These are phyloP conservation scores for Lactuca saligna DNA, from an alignment of 129 eudicot species.

Conservation along the genomic window DNA sequence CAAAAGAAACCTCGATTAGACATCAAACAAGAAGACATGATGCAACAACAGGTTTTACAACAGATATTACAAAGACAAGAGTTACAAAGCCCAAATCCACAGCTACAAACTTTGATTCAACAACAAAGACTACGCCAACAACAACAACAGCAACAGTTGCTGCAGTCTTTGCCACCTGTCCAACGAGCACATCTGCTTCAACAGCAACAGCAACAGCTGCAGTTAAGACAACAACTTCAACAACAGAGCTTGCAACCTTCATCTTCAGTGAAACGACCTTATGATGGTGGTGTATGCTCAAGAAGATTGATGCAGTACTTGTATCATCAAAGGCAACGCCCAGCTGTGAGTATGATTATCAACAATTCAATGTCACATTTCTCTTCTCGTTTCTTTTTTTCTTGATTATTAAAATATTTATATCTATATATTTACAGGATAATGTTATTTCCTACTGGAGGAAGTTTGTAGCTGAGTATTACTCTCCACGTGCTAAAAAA, in stretches of 20 bases:
- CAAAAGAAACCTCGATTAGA: conserved; percentile 95
- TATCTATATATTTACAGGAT: conserved; percentile 42
- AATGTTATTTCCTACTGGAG: conserved; percentile 91
- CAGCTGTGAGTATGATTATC: conserved; percentile 65
- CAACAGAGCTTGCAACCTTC: conserved; percentile 59
- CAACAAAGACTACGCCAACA: conserved; percentile 81
- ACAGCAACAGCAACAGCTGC: conserved; percentile 65
- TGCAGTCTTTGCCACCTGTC: conserved; percentile 78
- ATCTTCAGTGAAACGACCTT: conserved; percentile 63
- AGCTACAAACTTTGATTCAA: conserved; percentile 71
- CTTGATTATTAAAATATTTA: neutral
- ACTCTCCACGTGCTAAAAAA: conserved; percentile 96
- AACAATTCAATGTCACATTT: conserved; percentile 3
- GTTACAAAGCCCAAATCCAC: conserved; percentile 72
- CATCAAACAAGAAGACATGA: conserved; percentile 74
- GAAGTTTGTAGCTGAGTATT: conserved; percentile 87
- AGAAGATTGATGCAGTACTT: conserved; percentile 90
- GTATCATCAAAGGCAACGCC: conserved; percentile 86
- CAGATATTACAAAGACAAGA: conserved; percentile 83
- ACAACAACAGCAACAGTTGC: conserved; percentile 68
- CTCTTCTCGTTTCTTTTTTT: neutral
- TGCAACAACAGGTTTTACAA: conserved; percentile 81
- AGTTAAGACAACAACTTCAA: conserved; percentile 46
- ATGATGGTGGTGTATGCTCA: conserved; percentile 84
- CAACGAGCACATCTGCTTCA: conserved; percentile 81